Evolutionary conservation across 2,329 filamentous ascomycete genomes (phyloP).

Genomic region (Xylariaceae sp.): DNA sequence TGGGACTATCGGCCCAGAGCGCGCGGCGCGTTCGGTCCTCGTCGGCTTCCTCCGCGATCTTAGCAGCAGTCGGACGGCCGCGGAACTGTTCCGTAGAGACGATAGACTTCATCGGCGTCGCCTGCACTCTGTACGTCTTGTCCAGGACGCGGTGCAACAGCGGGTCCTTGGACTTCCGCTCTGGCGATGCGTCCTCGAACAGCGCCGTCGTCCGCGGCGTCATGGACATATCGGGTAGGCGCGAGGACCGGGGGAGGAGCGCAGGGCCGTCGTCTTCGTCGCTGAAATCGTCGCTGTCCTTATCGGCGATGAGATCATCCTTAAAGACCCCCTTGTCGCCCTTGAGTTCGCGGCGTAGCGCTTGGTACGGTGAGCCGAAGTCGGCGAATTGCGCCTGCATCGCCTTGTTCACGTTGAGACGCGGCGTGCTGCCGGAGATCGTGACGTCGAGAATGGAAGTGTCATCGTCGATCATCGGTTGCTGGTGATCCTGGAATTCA

Average conservation of each 20-base stretch:
- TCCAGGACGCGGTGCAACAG: conserved; percentile 88
- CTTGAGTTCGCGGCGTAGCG: conserved; percentile 62
- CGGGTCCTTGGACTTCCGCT: conserved; percentile 57
- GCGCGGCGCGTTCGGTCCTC: conserved; percentile 34
- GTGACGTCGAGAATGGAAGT: conserved; percentile 62
- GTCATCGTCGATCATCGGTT: conserved; percentile 50
- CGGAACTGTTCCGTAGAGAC: conserved; percentile 21
- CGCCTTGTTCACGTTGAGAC: conserved; percentile 48
- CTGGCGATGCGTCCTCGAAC: conserved; percentile 38
- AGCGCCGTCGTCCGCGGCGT: conserved; percentile 54
- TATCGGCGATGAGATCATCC: conserved; percentile 27
- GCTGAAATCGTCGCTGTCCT: conserved; percentile 35
- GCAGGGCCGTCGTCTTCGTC: conserved; percentile 38
- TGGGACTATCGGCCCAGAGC: conserved; percentile 53
- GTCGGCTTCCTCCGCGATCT: conserved; percentile 20
- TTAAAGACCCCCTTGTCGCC: conserved; percentile 36
- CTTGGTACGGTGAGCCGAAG: conserved; percentile 72
- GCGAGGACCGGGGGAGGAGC: conserved; percentile 45
- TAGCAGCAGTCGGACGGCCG: conserved; percentile 29
- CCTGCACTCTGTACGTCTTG: conserved; percentile 90
- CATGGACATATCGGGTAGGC: conserved; percentile 58
- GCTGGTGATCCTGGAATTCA: conserved; percentile 32
- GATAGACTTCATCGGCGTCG: conserved; percentile 68
- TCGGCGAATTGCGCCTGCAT: conserved; percentile 48
- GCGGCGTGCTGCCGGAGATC: conserved; percentile 64